A percentile compares a stretch with the other conserved stretches of the same genome.
phyloP scores from a whole-genome alignment of 495 filamentous ascomycete genomes.

The Annulohypoxylon stygium region DNA sequence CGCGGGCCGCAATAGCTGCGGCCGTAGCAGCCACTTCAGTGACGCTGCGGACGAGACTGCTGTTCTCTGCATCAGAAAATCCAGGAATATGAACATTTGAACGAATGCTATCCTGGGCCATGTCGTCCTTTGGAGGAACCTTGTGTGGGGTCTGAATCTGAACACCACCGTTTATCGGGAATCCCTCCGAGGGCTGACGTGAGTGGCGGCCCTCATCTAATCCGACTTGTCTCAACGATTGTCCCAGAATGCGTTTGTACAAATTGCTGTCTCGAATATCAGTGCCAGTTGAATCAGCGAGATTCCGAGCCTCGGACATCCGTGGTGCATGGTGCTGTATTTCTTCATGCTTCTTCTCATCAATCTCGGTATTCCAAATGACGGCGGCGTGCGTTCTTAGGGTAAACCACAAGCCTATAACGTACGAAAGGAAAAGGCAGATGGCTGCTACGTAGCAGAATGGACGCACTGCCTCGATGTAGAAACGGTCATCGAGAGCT shows the following conservation, averaged over 20 bases:
- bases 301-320: slow-evolving; percentile 59
- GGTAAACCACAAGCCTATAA: slow-evolving; percentile 96
- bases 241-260: slow-evolving; percentile 93
- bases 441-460: slow-evolving; percentile 90
- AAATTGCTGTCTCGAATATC: slow-evolving; percentile 85
- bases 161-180: slow-evolving; percentile 48
- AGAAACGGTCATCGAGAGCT: slow-evolving; percentile 88
- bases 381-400: slow-evolving; percentile 95
- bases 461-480: slow-evolving; percentile 86
- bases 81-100: slow-evolving; percentile 69
- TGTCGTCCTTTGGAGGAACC: slow-evolving; percentile 75
- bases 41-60: slow-evolving; percentile 81
- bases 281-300: slow-evolving; percentile 57
- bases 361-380: slow-evolving; percentile 91
- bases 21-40: slow-evolving; percentile 94
- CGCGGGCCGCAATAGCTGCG: slow-evolving; percentile 87
- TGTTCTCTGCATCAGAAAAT: slow-evolving; percentile 84
- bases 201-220: slow-evolving; percentile 63
- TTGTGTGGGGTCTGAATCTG: slow-evolving; percentile 72
- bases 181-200: slow-evolving; percentile 58
- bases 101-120: slow-evolving; percentile 52
- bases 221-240: slow-evolving; percentile 85
- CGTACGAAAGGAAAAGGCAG: slow-evolving; percentile 90
- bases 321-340: slow-evolving; percentile 50
- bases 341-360: slow-evolving; percentile 81